Base-by-base conservation (phyloP, 352 stramenopile genomes). In the Peronospora destructor region DNA sequence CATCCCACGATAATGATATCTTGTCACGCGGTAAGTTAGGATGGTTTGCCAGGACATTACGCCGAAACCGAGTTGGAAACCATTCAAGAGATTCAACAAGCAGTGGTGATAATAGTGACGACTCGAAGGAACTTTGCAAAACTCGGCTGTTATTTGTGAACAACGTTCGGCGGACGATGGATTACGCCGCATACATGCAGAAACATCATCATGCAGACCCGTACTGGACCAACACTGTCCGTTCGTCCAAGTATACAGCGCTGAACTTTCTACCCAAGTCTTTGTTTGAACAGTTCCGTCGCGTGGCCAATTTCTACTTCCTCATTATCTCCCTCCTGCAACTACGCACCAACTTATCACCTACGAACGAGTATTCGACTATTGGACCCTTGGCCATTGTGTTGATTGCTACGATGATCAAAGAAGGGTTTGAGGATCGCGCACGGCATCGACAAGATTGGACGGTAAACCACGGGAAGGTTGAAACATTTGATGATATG, bases 231-330 rank as follows among this genome's bases (percentile, higher is more conserved):
- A 91, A 91, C 46, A 51, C 52, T 4, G 81, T 97, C 23, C 59
- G 71, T 17, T 96, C 91, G 23, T 91, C 83, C 70, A 97, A 97
- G 71, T 99, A 98, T 69, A 96, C 92, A 10, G 9, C 94, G 2
- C 45, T 97, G 23, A 97, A 87, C 29, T 99, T 98, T 57, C 53
- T 98, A 26, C 94, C 95, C 36, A 86, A 97, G 76, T 94, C 91
- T 36, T 82, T 97, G 40, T 85, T 94, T 28, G 90, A 98, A 57
- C 95, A 98, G 71, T 98, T 98, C 68, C 85, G 93, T 26, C 80
- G 91, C 29, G 84, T 98, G 53, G 94, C 90, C 6, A 98, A 98
- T 56, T 86, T 98, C 50, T 98, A 98, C 70, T 98, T 98, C 52
- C 68, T 98, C 17, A 73, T 96, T 58, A 96, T 98, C 38, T 96